These are phyloP conservation scores for Spathaspora hagerdaliae DNA, from an alignment of 805 yeast species.

Conservation along the genomic window DNA sequence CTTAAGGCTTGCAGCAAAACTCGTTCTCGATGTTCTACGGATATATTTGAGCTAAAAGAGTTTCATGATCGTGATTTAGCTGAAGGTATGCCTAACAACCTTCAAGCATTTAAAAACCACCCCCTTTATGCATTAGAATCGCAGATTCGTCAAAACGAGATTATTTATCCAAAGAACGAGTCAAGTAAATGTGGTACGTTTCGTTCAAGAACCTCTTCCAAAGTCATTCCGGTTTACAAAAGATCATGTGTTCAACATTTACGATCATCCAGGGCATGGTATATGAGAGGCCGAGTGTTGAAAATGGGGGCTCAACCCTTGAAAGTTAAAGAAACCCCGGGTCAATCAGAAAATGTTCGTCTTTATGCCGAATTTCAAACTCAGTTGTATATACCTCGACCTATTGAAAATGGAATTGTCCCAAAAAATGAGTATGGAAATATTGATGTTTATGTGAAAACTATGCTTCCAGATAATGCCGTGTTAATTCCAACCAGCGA, in stretches of 20 bases:
- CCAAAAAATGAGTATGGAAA: conserved; percentile 79
- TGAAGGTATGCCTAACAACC: conserved; percentile 85
- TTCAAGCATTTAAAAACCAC: conserved; percentile 81
- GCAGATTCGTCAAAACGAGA: conserved; percentile 69
- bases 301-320: conserved; percentile 68
- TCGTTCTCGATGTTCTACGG: conserved; percentile 29
- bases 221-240: conserved; percentile 60
- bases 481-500: conserved; percentile 39
- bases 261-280: conserved; percentile 83
- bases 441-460: conserved; percentile 69
- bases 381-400: conserved; percentile 62
- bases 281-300: conserved; percentile 69
- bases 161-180: conserved; percentile 60
- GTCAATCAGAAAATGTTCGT: conserved; percentile 52
- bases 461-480: conserved; percentile 85
- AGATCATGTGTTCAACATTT: conserved; percentile 61
- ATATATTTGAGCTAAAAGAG: conserved; percentile 56
- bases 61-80: conserved; percentile 56
- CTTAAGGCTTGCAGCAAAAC: conserved; percentile 6
- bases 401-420: conserved; percentile 61
- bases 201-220: conserved; percentile 39
- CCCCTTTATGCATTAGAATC: conserved; percentile 80
- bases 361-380: conserved; percentile 81
- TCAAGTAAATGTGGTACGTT: conserved; percentile 63
- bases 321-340: conserved; percentile 37